Conservation (phyloP, 169 alveolate species). For the Amoebophrya sp. region DNA sequence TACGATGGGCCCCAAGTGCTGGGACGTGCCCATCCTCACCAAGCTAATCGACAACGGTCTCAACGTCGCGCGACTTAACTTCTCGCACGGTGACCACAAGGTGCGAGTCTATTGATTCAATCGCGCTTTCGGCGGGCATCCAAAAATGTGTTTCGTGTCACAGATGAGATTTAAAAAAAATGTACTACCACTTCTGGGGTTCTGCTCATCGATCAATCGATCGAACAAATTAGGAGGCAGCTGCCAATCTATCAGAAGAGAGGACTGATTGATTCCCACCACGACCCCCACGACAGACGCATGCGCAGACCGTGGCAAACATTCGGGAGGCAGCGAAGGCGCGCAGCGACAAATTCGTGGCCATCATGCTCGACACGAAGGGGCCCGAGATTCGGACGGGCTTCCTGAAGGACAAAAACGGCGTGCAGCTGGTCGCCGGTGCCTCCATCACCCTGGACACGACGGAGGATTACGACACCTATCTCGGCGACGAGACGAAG, state of each 20-base stretch:
- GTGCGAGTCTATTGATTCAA: no score
- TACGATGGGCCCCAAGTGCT: slow-evolving; percentile 93
- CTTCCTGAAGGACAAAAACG: neutral
- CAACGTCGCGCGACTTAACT: slow-evolving; percentile 92
- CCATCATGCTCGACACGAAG: slow-evolving; percentile 93
- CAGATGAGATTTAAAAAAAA: no score
- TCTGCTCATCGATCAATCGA: no score
- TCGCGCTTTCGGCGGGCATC: no score
- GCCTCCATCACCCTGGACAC: neutral
- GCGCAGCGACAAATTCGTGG: slow-evolving; percentile 75
- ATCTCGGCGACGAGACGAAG: slow-evolving; percentile 70
- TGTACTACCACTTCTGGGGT: no score
- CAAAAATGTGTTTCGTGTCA: no score
- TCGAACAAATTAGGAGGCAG: no score
- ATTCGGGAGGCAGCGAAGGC: slow-evolving; percentile 78
- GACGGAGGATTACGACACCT: slow-evolving; percentile 38
- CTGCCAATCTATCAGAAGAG: no score
- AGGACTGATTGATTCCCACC: no score
- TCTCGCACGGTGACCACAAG: slow-evolving; percentile 94
- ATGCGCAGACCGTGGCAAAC: slow-evolving; percentile 58
- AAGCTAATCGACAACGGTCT: slow-evolving; percentile 83
- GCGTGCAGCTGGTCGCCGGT: neutral
- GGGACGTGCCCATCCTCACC: slow-evolving; percentile 69
- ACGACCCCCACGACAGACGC: no score
- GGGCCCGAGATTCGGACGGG: slow-evolving; percentile 98